Base-by-base conservation (phyloP, 2,329 filamentous ascomycete genomes). In the Stachybotrys chartarum region DNA sequence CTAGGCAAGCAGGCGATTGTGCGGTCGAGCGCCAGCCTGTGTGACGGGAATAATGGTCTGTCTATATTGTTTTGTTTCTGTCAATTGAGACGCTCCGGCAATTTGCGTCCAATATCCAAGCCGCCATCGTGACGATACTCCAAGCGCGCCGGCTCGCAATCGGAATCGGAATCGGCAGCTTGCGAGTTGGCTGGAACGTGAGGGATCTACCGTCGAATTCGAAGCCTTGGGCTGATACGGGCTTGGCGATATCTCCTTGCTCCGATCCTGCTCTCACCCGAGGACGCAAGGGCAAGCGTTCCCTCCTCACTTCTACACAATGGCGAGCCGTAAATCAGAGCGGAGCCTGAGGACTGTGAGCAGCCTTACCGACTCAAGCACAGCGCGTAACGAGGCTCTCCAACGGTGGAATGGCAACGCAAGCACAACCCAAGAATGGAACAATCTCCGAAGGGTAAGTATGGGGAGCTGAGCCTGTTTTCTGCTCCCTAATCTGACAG, bases 371-470 rank as follows among this genome's bases (percentile, higher is more conserved):
- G 69, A 69, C 49, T 63, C 54, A 46, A 61, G 62, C 55, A 52
- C 60, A 54, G 56, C 60, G 31, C 53, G 56, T 45, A 52, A 53
- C 32, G 55, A 58, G 31, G 51, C 59, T 12, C 64, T 80, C n/a
- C 74, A 72, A 66, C 72, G 75, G 58, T 82, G 78, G 77, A 78
- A 82, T 58, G 79, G 79, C 53, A 72, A 71, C 32, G 72, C 75
- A 16, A 73, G 71, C 58, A 71, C 72, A 1, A 74, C 67, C 54
- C 62, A 65, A 14, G 62, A 69, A 16, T 82, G 79, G 79, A 74
- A 81, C 54, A 71, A 68, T 39, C 61, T 81, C 46, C 72, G 72
- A 61, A 73, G 73, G 65, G 79, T 81, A 65, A 65, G 76, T 68
- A 4, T 18, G 50, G 16, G 24, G 3, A 24, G 24, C 4, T 24